A percentile compares a stretch with the other conserved stretches of the same genome.
These are phyloP conservation scores for Phytophthora crassamura DNA, from an alignment of 352 stramenopile genomes.

Conservation along the genomic window DNA sequence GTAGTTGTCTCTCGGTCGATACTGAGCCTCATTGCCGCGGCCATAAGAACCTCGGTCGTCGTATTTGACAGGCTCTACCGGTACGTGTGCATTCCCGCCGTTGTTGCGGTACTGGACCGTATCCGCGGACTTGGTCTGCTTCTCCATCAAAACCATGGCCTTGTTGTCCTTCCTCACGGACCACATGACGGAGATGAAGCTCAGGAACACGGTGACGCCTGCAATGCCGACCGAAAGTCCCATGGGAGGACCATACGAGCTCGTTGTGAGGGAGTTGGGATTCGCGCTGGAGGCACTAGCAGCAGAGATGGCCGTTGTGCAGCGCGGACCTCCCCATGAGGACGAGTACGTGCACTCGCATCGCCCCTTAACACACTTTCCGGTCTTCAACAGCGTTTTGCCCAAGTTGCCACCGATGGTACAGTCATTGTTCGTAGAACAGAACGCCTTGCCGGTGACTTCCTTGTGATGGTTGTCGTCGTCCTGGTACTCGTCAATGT, in stretches of 20 bases:
- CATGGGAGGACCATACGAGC: constrained; percentile 50
- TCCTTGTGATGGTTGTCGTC: constrained; percentile 46
- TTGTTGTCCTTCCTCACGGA: constrained; percentile 26
- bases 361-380: constrained; percentile 50
- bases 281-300: too few relatives aligned
- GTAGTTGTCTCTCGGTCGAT: constrained; percentile 48
- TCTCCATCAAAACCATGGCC: constrained; percentile 15
- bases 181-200: constrained; percentile 34
- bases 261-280: too few relatives aligned
- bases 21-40: constrained; percentile 12
- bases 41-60: constrained; percentile 16
- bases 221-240: constrained; percentile 39
- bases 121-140: constrained; percentile 22
- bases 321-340: constrained; percentile 60
- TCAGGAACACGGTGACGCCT: constrained; percentile 34
- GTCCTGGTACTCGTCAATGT: constrained; percentile 67
- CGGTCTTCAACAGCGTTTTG: constrained; percentile 37
- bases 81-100: not conserved
- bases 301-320: too few relatives aligned
- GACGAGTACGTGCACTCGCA: constrained; percentile 48
- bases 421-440: constrained; percentile 52
- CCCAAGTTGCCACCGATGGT: constrained; percentile 40
- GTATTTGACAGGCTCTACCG: constrained; percentile 6
- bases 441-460: constrained; percentile 57
- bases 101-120: constrained; percentile 12